These are phyloP conservation scores for Colletotrichum cordylinicola DNA, from an alignment of 2,329 filamentous ascomycete species.

Conservation along the genomic window DNA sequence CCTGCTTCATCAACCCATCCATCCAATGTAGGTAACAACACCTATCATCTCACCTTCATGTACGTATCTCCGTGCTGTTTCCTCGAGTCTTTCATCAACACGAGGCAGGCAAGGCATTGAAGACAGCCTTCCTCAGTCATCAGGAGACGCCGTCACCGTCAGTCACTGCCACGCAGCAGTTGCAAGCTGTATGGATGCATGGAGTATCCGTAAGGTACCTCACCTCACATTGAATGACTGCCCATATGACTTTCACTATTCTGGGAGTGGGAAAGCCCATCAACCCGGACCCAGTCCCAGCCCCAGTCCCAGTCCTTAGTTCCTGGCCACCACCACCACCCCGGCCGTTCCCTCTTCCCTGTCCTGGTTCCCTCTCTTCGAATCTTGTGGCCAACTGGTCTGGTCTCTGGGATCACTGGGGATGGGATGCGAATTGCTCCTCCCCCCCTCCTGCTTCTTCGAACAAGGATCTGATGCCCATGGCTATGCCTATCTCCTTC, in stretches of 20 bases:
- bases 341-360: neutral
- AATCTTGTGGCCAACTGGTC: neutral
- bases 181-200: neutral
- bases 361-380: neutral
- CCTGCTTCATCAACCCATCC: neutral
- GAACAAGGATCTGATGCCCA: conserved; percentile 10
- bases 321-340: neutral
- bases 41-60: neutral
- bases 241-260: neutral
- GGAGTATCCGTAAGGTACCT: neutral
- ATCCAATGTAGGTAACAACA: neutral
- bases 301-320: neutral
- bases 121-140: neutral
- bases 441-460: neutral
- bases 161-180: neutral
- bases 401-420: neutral
- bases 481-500: conserved; percentile 5
- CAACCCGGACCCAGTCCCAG: neutral
- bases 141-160: neutral
- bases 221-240: neutral
- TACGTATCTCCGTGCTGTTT: neutral
- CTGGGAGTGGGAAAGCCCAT: neutral
- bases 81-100: neutral
- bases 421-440: conserved; percentile 2
- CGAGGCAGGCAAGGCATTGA: neutral